Evolutionary conservation across 2,329 filamentous ascomycete species (phyloP), one percentile per base, ranked within the genome.

Genomic region (Cladosporium austrohemisphaericum): DNA sequence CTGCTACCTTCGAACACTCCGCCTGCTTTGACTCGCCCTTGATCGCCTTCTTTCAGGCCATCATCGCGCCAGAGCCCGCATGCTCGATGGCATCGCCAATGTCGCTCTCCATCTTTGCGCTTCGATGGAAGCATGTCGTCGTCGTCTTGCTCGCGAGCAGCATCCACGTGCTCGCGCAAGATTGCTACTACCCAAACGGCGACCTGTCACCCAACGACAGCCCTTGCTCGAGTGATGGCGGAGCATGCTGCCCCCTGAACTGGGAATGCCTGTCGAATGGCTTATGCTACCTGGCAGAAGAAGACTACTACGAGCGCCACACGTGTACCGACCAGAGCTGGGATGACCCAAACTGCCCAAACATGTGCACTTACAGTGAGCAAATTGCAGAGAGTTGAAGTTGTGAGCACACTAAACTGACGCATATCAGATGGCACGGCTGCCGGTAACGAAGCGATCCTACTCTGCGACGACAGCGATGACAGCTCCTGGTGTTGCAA

Each of bases 151-250:
- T 29, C 18, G 13, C 25, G 19, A 14, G 36, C 20, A 23, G 14
- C 26, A 19, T 13, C 14, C 25, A 35, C 9, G 53, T 50, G 16
- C 36, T 32, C 13, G 60, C 55, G 11, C 60, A 64, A 38, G 58
- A 57, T 49, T 68, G 66, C 60, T 68, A 64, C 55, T 68, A 66
- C 32, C 66, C 65, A 5, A 61, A 67, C 49, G 66, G 66, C 52
- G 49, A 55, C 45, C 36, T 64, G 11, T 43, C 58, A 5, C 55
- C 51, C 8, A 53, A 51, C 23, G 59, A 59, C 37, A 55, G 52
- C 4, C 54, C 63, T 5, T 66, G 63, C 49, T 57, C 51, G 6
- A 41, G 37, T 16, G 51, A 57, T 8, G 61, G 55, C n/a, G 58
- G 53, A 11, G 49, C 55, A 5, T 69, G 67, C 54, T 69, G 67